Conservation (phyloP, 148 eudicot species). For the Fagopyrum tataricum region DNA sequence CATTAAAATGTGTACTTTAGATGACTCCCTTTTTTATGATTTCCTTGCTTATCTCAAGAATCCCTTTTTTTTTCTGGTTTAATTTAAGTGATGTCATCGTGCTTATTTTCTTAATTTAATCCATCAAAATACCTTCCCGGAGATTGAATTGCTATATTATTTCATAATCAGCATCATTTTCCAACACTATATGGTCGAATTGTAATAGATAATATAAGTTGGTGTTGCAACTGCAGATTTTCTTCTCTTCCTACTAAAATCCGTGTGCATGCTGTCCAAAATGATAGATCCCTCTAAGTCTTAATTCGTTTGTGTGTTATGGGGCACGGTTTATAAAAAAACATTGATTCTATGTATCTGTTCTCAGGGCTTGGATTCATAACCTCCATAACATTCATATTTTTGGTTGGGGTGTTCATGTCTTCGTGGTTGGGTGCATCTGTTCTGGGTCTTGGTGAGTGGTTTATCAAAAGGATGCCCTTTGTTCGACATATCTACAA, state of each 20-base stretch:
- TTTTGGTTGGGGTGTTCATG: conserved; percentile 80
- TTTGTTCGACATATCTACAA: conserved; percentile 70
- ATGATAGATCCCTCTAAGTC: not conserved
- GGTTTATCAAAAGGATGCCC: conserved; percentile 82
- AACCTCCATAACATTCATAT: conserved; percentile 73
- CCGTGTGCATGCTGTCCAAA: not conserved
- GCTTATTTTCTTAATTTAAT: not conserved
- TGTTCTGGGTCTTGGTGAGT: conserved; percentile 67
- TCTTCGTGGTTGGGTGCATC: conserved; percentile 89
- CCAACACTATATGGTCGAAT: not conserved
- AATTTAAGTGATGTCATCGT: not conserved
- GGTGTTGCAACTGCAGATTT: not conserved
- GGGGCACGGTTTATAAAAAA: not conserved
- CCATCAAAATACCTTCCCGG: not conserved
- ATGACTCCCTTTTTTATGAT: not conserved
- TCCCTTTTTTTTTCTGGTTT: not conserved
- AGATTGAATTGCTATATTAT: not conserved
- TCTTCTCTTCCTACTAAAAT: not conserved
- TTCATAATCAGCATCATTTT: not conserved
- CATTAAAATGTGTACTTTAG: not conserved
- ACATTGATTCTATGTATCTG: conserved; percentile 8
- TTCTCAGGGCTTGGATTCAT: conserved; percentile 61
- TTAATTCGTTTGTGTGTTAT: not conserved
- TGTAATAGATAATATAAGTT: not conserved
- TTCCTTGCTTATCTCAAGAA: not conserved